These are phyloP conservation scores for Teunomyces panamensis DNA, from an alignment of 805 yeast genomes.

Conservation along the genomic window DNA sequence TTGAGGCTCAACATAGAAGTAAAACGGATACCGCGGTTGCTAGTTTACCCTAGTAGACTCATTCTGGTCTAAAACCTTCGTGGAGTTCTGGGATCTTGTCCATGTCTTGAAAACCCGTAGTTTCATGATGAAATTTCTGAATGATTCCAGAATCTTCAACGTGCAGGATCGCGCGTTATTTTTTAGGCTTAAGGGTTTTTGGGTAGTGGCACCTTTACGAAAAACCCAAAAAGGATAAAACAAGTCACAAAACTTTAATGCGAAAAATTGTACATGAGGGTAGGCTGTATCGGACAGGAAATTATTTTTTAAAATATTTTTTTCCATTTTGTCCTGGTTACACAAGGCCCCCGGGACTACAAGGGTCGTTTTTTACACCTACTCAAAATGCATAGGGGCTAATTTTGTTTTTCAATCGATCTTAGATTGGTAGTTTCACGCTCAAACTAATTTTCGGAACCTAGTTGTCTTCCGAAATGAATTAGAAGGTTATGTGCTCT, in stretches of 20 bases:
- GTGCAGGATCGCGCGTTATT: not conserved
- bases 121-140: not conserved
- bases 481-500: not conserved
- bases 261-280: not conserved
- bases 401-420: not conserved
- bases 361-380: not conserved
- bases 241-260: not conserved
- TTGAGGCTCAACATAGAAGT: not conserved
- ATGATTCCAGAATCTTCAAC: conserved; percentile 6
- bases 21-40: not conserved
- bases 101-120: not conserved
- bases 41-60: not conserved
- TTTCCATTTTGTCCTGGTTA: not conserved
- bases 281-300: not conserved
- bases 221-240: not conserved
- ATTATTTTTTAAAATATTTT: not conserved
- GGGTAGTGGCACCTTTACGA: not conserved
- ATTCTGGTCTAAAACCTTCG: not conserved
- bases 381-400: not conserved
- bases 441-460: not conserved
- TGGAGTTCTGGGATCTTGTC: not conserved
- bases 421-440: not conserved
- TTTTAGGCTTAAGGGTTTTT: not conserved
- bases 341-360: not conserved
- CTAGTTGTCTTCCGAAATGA: not conserved